Percentiles rank a stretch among this genome's conserved stretches.
phyloP scores from a whole-genome alignment of 768 basidiomycete genomes.

The Leucosporidium yakuticum region DNA sequence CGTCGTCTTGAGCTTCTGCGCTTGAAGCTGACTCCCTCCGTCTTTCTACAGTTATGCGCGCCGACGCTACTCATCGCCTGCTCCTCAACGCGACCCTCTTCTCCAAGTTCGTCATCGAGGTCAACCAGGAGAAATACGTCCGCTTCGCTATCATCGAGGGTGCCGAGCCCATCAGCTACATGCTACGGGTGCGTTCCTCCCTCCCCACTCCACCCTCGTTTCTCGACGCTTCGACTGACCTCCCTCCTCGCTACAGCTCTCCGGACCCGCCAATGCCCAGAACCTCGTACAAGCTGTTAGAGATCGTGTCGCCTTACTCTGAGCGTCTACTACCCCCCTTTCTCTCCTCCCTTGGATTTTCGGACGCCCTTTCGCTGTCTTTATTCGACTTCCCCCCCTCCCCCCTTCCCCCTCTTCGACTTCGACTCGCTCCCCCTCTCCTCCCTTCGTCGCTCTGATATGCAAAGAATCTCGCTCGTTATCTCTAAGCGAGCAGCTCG shows the following conservation, averaged over 20 bases:
- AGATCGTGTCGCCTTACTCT: constrained; percentile 24
- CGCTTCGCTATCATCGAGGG: constrained; percentile 30
- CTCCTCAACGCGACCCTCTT: constrained; percentile 36
- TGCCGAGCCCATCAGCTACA: constrained; percentile 31
- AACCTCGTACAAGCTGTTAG: constrained; percentile 19
- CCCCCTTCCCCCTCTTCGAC: too few relatives aligned
- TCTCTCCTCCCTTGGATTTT: neutral
- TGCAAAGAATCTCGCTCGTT: too few relatives aligned
- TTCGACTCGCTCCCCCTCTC: too few relatives aligned
- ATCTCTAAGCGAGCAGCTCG: neutral
- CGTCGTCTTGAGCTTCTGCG: neutral
- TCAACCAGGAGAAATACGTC: constrained; percentile 36
- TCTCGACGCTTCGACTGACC: neutral
- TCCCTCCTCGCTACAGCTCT: constrained; percentile 1
- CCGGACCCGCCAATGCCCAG: constrained; percentile 14
- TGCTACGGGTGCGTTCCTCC: constrained; percentile 21
- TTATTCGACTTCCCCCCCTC: neutral
- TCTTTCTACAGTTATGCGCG: constrained; percentile 33
- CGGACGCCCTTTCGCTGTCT: neutral
- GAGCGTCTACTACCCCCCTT: neutral
- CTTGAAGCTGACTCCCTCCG: neutral
- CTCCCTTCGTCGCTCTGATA: too few relatives aligned
- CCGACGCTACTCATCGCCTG: constrained; percentile 35
- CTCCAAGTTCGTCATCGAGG: constrained; percentile 30
- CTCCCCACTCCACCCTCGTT: too few relatives aligned